Evolutionary conservation across 2,329 filamentous ascomycete species (phyloP), one percentile per base, ranked within the genome.

Genomic region (Mycogone perniciosa): DNA sequence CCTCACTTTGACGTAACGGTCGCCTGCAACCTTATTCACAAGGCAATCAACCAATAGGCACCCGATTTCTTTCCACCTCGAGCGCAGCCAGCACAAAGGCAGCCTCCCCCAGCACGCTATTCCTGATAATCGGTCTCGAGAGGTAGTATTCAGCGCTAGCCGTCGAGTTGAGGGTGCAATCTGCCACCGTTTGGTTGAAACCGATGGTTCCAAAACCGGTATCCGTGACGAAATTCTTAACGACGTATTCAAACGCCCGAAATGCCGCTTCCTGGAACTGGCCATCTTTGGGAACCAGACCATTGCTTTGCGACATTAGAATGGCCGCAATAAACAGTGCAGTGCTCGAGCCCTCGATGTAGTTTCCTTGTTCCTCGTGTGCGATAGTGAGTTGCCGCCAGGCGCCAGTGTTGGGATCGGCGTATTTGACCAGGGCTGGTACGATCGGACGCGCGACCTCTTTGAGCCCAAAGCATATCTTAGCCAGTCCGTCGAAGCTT

Each of bases 311-410:
- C 5, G 43, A 50, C 31, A 60, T 55, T 6, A 68, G 41, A n/a
- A 62, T 49, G 77, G 40, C 40, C 20, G 13, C 80, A 0, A 72
- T 68, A 56, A 81, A 82, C 74, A 84, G 79, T 4, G 77, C 79
- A 2, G 76, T 76, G 6, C 73, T 80, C 31, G 77, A 80, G 33
- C 76, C 77, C 65, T 84, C 78, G 44, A 84, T 75, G 61, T 79
- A 84, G 62, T 85, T 84, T 2, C 77, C 78, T 42, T 71, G 74
- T 29, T 70, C 63, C 51, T 73, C 68, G 56, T 72, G 73, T 72
- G 82, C 29, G 5, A 46, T 47, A 5, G 47, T 77, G 40, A 82
- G 67, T 46, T 81, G 64, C 75, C 77, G 82, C 79, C 80, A 84
- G 6, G 76, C 78, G 0, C 77, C 76, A 2, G 56, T 57, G 0